Evolutionary conservation across 2,329 filamentous ascomycete genomes (phyloP).

Genomic region (Aspergillus quadrilineatus): DNA sequence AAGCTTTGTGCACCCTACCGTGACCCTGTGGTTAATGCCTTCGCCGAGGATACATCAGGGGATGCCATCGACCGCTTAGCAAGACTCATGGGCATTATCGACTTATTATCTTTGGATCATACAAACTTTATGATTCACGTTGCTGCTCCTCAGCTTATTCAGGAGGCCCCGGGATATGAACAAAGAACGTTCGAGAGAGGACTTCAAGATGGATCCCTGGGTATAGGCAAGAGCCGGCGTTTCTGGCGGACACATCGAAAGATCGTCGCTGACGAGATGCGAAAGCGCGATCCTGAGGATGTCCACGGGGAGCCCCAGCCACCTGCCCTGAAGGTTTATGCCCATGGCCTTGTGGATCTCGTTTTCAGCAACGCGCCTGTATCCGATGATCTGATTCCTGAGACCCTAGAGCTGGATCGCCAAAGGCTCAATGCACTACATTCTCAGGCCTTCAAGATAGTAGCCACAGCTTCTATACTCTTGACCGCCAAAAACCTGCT

Average conservation of each 20-base stretch:
- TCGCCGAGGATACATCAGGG: slow-evolving; percentile 52
- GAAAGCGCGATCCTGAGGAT: slow-evolving; percentile 46
- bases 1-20: slow-evolving; percentile 66
- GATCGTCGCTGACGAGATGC: slow-evolving; percentile 50
- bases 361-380: slow-evolving; percentile 55
- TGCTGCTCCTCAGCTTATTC: slow-evolving; percentile 59
- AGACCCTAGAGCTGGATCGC: slow-evolving; percentile 60
- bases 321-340: slow-evolving; percentile 51
- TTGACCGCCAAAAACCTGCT: slow-evolving; percentile 66
- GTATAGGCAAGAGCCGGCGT: slow-evolving; percentile 53
- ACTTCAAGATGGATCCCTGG: slow-evolving; percentile 51
- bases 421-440: slow-evolving; percentile 55
- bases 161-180: slow-evolving; percentile 63
- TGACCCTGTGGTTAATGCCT: slow-evolving; percentile 57
- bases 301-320: slow-evolving; percentile 37
- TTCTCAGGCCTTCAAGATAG: slow-evolving; percentile 56
- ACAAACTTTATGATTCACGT: slow-evolving; percentile 65
- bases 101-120: slow-evolving; percentile 62
- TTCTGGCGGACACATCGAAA: slow-evolving; percentile 53
- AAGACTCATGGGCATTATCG: slow-evolving; percentile 62
- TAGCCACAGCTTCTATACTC: slow-evolving; percentile 61
- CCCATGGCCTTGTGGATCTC: slow-evolving; percentile 59
- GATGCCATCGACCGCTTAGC: slow-evolving; percentile 64
- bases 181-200: slow-evolving; percentile 58
- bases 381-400: slow-evolving; percentile 55